Base-by-base conservation (phyloP, 768 basidiomycete genomes). In the Tricholoma sp. region DNA sequence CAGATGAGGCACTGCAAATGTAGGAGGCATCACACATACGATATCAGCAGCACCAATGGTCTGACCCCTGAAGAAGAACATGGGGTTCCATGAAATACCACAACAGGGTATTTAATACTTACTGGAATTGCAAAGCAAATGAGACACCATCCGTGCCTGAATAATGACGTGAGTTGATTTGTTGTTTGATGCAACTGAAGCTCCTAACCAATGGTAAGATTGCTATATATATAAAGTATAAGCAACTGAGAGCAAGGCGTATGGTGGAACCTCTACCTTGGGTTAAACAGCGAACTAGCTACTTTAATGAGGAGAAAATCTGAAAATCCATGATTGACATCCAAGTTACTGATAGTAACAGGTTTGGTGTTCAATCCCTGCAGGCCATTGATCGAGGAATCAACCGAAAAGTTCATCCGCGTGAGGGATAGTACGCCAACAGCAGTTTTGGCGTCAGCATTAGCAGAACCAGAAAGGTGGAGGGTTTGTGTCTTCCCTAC, bases 281-380 rank as follows among this genome's bases (percentile, higher is more conserved):
- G 87, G 57, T 88, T 89, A 66, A 80, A 86, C 21, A 89, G 69
- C 1, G 75, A 72, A 18, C 83, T 81, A 43, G 80, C 72, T 11
- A 82, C 81, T 63, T 78, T 86, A 71, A 90, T 88, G 51, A 88
- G 74, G n/a, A 90, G 73, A 66, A 77, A 84, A 63, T 85, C 79
- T 0, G 81, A 57, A 72, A 80, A 89, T 6, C 88, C 88, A 53
- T 83, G 85, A 39, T 79, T 81, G 27, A 89, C 86, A 59, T 89
- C 86, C 51, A 89, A 71, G 60, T 79, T 74, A 39, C 72, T 73
- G 12, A 89, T 79, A 3, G 74, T 74, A 2, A 81, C 79, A 9
- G 85, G 86, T 57, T 75, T 78, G 27, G 82, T 72, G 59, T 78
- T 73, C 56, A 90, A 74, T 27, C 86, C 87, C 67, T 87, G 83